phyloP scores from a whole-genome alignment of 2,329 filamentous ascomycete species.

The Claviceps sp. region DNA sequence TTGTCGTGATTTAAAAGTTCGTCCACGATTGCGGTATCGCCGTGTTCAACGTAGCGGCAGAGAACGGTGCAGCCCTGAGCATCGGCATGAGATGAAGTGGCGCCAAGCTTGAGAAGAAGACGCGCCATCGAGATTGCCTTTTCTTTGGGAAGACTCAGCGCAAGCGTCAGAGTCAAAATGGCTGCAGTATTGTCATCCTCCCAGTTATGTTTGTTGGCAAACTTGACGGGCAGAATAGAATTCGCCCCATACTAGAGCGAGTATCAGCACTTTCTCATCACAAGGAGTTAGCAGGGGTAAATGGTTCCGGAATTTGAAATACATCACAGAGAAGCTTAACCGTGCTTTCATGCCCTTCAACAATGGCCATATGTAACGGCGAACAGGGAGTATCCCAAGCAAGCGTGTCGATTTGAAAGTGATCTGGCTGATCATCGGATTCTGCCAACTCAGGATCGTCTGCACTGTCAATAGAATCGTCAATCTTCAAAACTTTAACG shows the following conservation, averaged over 20 bases:
- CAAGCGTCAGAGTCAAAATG: constrained; percentile 57
- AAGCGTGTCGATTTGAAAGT: constrained; percentile 65
- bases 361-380: constrained; percentile 66
- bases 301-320: constrained; percentile 9
- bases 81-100: constrained; percentile 62
- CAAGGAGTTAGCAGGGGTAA: background rate
- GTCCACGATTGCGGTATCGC: constrained; percentile 34
- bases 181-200: constrained; percentile 33
- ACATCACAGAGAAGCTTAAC: constrained; percentile 56
- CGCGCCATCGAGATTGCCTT: constrained; percentile 52
- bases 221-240: constrained; percentile 60
- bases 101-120: constrained; percentile 55
- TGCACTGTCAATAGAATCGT: constrained; percentile 15
- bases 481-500: constrained; percentile 46
- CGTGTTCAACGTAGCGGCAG: constrained; percentile 45
- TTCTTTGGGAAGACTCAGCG: constrained; percentile 47
- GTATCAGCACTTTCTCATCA: background rate
- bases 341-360: constrained; percentile 54
- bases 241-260: constrained; percentile 59
- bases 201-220: constrained; percentile 31
- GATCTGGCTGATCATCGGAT: constrained; percentile 54
- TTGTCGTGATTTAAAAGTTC: constrained; percentile 41
- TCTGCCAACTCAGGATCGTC: constrained; percentile 38
- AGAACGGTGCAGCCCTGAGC: constrained; percentile 49
- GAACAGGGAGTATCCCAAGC: constrained; percentile 67